phyloP scores from a whole-genome alignment of 2,329 filamentous ascomycete genomes.

The Fusarium cyanostomum region DNA sequence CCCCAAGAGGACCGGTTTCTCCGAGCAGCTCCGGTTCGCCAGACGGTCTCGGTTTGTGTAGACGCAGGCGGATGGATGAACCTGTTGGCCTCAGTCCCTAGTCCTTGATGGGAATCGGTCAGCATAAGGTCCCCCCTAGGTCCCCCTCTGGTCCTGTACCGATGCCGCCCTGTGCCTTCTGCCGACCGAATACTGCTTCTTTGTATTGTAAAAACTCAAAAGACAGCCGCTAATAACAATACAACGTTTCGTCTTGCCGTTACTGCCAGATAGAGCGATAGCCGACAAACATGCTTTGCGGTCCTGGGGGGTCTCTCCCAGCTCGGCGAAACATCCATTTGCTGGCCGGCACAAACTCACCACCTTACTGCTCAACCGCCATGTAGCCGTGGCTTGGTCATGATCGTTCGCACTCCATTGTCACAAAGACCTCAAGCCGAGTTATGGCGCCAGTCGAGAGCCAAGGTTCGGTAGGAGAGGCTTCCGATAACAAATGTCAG shows the following conservation, averaged over 20 bases:
- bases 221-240: slow-evolving; percentile 30
- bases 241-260: slow-evolving; percentile 33
- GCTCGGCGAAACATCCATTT: slow-evolving; percentile 8
- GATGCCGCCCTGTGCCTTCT: not conserved
- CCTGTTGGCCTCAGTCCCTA: slow-evolving; percentile 6
- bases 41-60: not conserved
- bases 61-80: not conserved
- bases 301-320: slow-evolving; percentile 11
- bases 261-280: slow-evolving; percentile 20
- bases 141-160: too few relatives aligned
- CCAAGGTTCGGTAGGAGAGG: slow-evolving; percentile 14
- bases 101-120: slow-evolving; percentile 7
- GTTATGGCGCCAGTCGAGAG: slow-evolving; percentile 11
- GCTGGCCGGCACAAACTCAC: not conserved
- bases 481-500: slow-evolving; percentile 7
- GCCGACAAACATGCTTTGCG: slow-evolving; percentile 10
- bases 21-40: slow-evolving; percentile 4
- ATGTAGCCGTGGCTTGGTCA: slow-evolving; percentile 1
- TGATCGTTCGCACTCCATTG: slow-evolving; percentile 13
- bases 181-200: slow-evolving; percentile 13
- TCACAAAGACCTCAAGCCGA: slow-evolving; percentile 5
- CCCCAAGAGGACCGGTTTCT: not conserved
- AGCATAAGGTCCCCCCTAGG: slow-evolving; percentile 18
- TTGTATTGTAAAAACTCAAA: slow-evolving; percentile 12
- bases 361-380: slow-evolving; percentile 7